Evolutionary conservation across 306 rosid species (phyloP).

Genomic region (Mimosa pudica): DNA sequence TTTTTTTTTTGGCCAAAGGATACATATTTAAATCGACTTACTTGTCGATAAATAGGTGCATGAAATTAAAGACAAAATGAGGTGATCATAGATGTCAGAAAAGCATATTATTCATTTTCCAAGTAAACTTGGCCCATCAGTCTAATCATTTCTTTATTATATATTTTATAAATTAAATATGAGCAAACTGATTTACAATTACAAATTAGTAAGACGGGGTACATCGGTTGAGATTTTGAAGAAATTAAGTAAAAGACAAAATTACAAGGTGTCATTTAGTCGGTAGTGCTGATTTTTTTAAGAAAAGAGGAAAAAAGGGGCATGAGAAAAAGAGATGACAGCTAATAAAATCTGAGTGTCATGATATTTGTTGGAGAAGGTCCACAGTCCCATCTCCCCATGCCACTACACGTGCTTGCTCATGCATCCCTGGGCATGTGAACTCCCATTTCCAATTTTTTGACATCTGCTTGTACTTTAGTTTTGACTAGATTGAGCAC

Average conservation of each 20-base stretch:
- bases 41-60: too few species aligned
- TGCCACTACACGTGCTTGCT: not conserved
- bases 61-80: too few species aligned
- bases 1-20: too few species aligned
- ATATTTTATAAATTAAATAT: not conserved
- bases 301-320: not conserved
- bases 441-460: not conserved
- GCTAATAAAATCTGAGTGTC: slow-evolving; percentile 19
- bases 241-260: not conserved
- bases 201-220: not conserved
- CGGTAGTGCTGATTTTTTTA: not conserved
- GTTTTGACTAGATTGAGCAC: too few species aligned
- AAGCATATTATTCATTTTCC: too few species aligned
- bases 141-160: too few species aligned
- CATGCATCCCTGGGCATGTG: not conserved
- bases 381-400: not conserved
- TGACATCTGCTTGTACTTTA: too few species aligned
- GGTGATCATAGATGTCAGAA: not conserved
- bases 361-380: not conserved
- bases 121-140: not conserved
- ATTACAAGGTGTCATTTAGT: not conserved
- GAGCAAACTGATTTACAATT: not conserved
- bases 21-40: too few species aligned
- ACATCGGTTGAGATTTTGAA: not conserved
- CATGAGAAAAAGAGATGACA: slow-evolving; percentile 3